These are phyloP conservation scores for Conticribra guillardii DNA, from an alignment of 108 stramenopile species.

Conservation along the genomic window DNA sequence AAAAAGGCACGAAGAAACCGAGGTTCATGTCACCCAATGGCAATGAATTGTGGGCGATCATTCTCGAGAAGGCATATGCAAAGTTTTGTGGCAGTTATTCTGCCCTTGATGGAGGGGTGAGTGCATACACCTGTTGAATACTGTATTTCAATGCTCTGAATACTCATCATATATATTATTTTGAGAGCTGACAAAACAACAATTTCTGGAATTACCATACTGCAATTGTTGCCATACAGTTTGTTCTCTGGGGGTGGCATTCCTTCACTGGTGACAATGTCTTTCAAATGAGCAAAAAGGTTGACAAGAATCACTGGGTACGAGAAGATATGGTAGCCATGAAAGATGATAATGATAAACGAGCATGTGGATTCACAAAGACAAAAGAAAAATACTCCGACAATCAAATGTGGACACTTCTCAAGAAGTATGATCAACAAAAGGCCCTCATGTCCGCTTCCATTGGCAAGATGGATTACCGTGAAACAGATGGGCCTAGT, in stretches of 20 bases:
- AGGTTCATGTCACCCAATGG: conserved; percentile 33
- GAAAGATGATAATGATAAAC: conserved; percentile 41
- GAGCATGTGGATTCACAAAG: conserved; percentile 43
- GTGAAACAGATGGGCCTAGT: conserved; percentile 18
- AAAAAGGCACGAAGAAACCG: too few species aligned
- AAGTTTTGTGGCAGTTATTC: conserved; percentile 45
- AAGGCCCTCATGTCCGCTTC: conserved; percentile 36
- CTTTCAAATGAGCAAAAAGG: conserved; percentile 35
- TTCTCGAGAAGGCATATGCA: conserved; percentile 58
- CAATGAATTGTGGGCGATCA: conserved; percentile 53
- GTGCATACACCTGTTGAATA: background rate
- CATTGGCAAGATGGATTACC: conserved; percentile 23
- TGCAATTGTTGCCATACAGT: background rate
- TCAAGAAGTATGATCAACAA: conserved; percentile 28
- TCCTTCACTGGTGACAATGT: conserved; percentile 15
- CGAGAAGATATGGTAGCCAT: conserved; percentile 56
- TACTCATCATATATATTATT: too few species aligned
- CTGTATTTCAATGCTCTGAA: background rate
- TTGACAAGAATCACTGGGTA: conserved; percentile 22
- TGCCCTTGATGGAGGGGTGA: conserved; percentile 17
- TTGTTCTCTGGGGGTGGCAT: conserved; percentile 21
- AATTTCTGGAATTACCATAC: too few species aligned
- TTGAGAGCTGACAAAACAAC: too few species aligned
- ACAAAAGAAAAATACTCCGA: conserved; percentile 47
- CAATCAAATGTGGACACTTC: conserved; percentile 16